Evolutionary conservation across 768 basidiomycete species (phyloP).

Genomic region (Mycena galopus): DNA sequence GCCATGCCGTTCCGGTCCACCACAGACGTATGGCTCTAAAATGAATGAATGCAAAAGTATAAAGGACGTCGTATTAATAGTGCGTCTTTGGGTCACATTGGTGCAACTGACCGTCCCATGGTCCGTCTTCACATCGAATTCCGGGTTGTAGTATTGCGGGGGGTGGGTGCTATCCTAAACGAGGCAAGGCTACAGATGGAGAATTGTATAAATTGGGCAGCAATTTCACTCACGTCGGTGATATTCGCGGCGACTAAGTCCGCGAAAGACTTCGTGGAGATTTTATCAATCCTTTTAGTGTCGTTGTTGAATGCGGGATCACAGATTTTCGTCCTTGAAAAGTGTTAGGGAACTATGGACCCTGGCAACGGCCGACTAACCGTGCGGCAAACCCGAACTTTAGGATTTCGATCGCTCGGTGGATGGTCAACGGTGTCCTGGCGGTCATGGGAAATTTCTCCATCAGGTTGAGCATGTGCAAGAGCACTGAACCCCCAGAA

Average conservation of each 20-base stretch:
- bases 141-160: slow-evolving; percentile 86
- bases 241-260: slow-evolving; percentile 72
- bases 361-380: slow-evolving; percentile 42
- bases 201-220: not conserved
- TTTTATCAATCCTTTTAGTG: slow-evolving; percentile 67
- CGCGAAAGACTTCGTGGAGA: slow-evolving; percentile 79
- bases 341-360: not conserved
- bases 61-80: slow-evolving; percentile 3
- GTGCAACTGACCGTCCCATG: slow-evolving; percentile 83
- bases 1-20: slow-evolving; percentile 91
- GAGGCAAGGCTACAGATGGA: no score
- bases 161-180: slow-evolving; percentile 83
- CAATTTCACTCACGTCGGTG: slow-evolving; percentile 72
- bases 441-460: slow-evolving; percentile 77
- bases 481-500: slow-evolving; percentile 61
- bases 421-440: slow-evolving; percentile 73
- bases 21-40: slow-evolving; percentile 85
- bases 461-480: slow-evolving; percentile 92
- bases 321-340: slow-evolving; percentile 79
- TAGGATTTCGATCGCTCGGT: slow-evolving; percentile 86
- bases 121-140: slow-evolving; percentile 81
- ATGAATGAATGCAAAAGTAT: not conserved
- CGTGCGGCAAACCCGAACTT: slow-evolving; percentile 77
- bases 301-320: slow-evolving; percentile 81
- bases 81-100: not conserved